A percentile compares a stretch with the other conserved stretches of the same genome.
These are phyloP conservation scores for Talaromyces sp. DNA, from an alignment of 2,329 filamentous ascomycete genomes.

Conservation along the genomic window DNA sequence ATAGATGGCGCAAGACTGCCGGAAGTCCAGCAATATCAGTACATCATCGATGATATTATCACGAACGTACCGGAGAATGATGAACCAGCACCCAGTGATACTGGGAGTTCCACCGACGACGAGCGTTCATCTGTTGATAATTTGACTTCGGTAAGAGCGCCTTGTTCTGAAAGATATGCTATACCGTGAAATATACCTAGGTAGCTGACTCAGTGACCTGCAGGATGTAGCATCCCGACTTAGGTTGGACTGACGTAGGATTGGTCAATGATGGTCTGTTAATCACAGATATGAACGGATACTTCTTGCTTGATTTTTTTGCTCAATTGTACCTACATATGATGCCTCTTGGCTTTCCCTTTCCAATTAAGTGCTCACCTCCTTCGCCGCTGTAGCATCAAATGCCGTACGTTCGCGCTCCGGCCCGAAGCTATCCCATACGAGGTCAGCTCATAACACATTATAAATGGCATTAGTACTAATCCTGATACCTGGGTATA, in stretches of 20 bases:
- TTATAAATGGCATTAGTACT: too few species aligned
- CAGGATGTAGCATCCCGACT: neutral
- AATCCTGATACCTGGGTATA: too few species aligned
- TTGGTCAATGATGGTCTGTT: neutral
- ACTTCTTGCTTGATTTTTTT: neutral
- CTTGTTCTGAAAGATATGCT: neutral
- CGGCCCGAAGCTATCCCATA: too few species aligned
- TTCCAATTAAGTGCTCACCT: too few species aligned
- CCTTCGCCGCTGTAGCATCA: too few species aligned
- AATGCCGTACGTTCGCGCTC: too few species aligned
- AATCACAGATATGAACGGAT: neutral
- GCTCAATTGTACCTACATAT: too few species aligned
- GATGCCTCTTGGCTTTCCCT: too few species aligned
- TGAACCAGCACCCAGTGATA: neutral
- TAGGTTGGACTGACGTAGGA: neutral
- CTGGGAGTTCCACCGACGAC: neutral
- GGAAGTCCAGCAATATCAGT: neutral
- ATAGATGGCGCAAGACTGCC: neutral
- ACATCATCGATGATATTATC: neutral
- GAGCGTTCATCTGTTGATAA: neutral
- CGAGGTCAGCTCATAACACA: too few species aligned
- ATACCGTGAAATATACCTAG: neutral
- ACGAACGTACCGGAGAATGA: neutral
- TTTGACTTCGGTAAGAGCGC: neutral
- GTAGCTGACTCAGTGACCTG: neutral